Base-by-base conservation (phyloP, 148 eudicot species). In the Persicaria tinctoria region DNA sequence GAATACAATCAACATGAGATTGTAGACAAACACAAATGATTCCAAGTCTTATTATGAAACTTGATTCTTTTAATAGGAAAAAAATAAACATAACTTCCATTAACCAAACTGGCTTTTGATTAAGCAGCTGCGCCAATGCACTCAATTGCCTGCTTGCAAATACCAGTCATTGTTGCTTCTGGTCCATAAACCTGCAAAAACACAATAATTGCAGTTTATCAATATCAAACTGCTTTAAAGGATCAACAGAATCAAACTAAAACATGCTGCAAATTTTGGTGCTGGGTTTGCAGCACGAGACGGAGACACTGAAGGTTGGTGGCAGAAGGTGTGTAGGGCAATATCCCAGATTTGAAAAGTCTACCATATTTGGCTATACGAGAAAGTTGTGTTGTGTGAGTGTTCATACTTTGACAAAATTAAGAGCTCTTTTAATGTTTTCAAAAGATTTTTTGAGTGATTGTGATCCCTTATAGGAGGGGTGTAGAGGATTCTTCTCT, bases 121-220 rank as follows among this genome's bases (percentile, higher is more conserved):
- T 78, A 91, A 55, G 94, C 95, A 75, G 95, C 85, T 16, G 82
- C 90, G 32, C 79, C 73, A 4, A 93, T 87, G 88, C 93, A 93
- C 74, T 91, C 91, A 62, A 93, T 93, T 62, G 98, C 97, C 84
- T 93, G 92, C 73, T 93, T 93, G 98, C 98, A 93, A 73, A 93
- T 93, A 73, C 98, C 97, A 1, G 98, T 93, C 98, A 93, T 93
- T 54, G 98, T 93, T 77, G 89, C 97, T 82, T 93, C 98, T 18
- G 98, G 98, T 48, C 98, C 98, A 66, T 91, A 91, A n/a, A 93
- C 98, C 98, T 84, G 78, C 59, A 72, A 47, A 4, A 48, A 47
- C 27, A 48, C 51, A 71, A 8, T 53, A 48, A 60, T 8, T 23
- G 68, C 44, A 60, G 23, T 23, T 60, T 60, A 57, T 6, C 63